phyloP scores from a whole-genome alignment of 352 stramenopile species.

The Plasmopara viticola region DNA sequence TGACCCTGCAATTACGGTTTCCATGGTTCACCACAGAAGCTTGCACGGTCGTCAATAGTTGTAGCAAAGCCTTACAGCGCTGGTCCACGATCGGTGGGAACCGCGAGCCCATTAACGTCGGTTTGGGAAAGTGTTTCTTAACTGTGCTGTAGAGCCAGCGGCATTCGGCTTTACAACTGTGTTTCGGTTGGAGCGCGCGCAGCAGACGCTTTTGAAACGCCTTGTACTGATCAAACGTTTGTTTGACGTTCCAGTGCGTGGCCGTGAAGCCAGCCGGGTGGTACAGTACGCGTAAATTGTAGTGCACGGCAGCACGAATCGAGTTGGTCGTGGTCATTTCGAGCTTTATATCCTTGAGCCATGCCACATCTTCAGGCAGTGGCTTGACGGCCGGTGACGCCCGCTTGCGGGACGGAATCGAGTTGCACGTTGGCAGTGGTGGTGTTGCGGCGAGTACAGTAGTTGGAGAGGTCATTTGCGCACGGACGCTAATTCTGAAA shows the following conservation, averaged over 20 bases:
- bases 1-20: slow-evolving; percentile 31
- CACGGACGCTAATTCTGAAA: slow-evolving; percentile 18
- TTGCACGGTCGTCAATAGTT: slow-evolving; percentile 26
- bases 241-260: slow-evolving; percentile 27
- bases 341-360: slow-evolving; percentile 30
- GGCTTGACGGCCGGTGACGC: slow-evolving; percentile 23
- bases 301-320: slow-evolving; percentile 20
- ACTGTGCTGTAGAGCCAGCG: slow-evolving; percentile 51
- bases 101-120: slow-evolving; percentile 26
- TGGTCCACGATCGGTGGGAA: slow-evolving; percentile 23
- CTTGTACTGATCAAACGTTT: slow-evolving; percentile 39
- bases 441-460: slow-evolving; percentile 3
- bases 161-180: slow-evolving; percentile 60
- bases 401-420: slow-evolving; percentile 23
- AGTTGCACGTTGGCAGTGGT: slow-evolving; percentile 13
- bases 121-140: slow-evolving; percentile 55
- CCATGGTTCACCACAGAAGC: slow-evolving; percentile 30
- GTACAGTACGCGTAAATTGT: slow-evolving; percentile 26
- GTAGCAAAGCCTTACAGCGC: slow-evolving; percentile 25
- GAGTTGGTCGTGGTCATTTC: slow-evolving; percentile 28
- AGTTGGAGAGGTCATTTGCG: slow-evolving; percentile 17
- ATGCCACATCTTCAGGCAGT: slow-evolving; percentile 29
- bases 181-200: slow-evolving; percentile 37
- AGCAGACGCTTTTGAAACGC: slow-evolving; percentile 47
- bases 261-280: slow-evolving; percentile 10